Evolutionary conservation across 495 filamentous ascomycete genomes (phyloP), one percentile per base, ranked within the genome.

Genomic region (Penicillium mononematosum): DNA sequence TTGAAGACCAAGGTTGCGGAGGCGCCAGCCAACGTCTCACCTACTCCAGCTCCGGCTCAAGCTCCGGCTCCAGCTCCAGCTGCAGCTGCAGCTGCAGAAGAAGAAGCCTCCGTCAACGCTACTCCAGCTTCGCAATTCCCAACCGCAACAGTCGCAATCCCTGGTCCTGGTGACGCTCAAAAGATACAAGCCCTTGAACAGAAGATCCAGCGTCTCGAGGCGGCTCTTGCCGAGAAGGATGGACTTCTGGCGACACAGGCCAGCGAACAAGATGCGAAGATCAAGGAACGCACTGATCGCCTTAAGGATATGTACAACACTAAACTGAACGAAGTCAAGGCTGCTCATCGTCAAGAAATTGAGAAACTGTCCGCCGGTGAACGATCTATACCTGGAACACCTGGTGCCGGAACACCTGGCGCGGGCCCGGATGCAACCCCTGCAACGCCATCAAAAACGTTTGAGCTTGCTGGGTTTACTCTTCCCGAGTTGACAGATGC

Each of bases 301-400:
- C 83, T 94, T 81, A 92, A 90, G 68, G 79, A 79, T 19, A 71
- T 80, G 11, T 82, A 90, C 56, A 88, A 85, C 54, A 85, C 81
- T 62, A 90, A 87, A 64, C 75, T 96, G 6, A 76, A 70, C 5
- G 88, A 93, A 55, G 76, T 82, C 22, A 80, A 70, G 45, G 60
- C 81, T 72, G 61, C 63, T 19, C 80, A 85, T 56, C 78, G 81
- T 16, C 80, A 82, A 55, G 83, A 83, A 46, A 71, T 92, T 43
- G 79, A 83, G 24, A 84, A 85, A 55, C 79, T 89, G 51, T 83
- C 85, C 36, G 69, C 83, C 17, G 83, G 83, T 65, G 85, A 94
- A 58, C 78, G 60, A 44, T 17, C 60, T 19, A 49, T 55, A 20
- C 65, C 70, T 70, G 70, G 71, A 53, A 66, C 71, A 1, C 65